Evolutionary conservation across 352 stramenopile species (phyloP), one percentile per base, ranked within the genome.

Genomic region (Globisporangium nagaii): DNA sequence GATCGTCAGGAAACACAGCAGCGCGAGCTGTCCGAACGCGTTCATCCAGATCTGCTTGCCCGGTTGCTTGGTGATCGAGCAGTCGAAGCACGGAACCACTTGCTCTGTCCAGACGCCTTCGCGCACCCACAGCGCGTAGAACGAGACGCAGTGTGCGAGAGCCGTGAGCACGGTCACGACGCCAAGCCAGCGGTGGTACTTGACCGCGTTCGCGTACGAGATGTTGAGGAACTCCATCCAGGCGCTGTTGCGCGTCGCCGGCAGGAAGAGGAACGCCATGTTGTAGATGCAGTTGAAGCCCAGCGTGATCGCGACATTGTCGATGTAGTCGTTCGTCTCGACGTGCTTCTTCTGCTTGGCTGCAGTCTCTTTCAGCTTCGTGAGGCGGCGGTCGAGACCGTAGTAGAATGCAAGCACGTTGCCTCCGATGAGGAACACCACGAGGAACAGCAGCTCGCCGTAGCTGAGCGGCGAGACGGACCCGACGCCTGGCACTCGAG

Each of bases 191-290:
- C 69, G 66, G 25, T 85, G 74, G 50, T 85, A 84, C 46, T 78
- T 78, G 39, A 84, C 60, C 0, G 53, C 70, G 35, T 79, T 78
- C 0, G 71, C 66, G 56, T 75, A 82, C 40, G 71, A 80, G 27
- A 82, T 73, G 40, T 75, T 77, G 61, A 84, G 60, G 13, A 78
- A 76, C 28, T 82, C 69, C 68, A 82, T 80, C 73, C 73, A 84
- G 4, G 67, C 69, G 44, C 72, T 67, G 41, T 82, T 76, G 2
- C 69, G 58, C 9, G 71, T 82, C 0, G 60, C 59, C 3, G 65
- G 70, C 0, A 84, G 50, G 40, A 79, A 76, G 2, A 84, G 56
- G 53, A 82, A 82, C 1, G 64, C 64, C 64, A 82, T 62, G 62
- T 82, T 82, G 62, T 57, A 80, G 1, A 80, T 22, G 34, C 66